Conservation (phyloP, 2,329 filamentous ascomycete genomes). For the Aspergillus unguis region DNA sequence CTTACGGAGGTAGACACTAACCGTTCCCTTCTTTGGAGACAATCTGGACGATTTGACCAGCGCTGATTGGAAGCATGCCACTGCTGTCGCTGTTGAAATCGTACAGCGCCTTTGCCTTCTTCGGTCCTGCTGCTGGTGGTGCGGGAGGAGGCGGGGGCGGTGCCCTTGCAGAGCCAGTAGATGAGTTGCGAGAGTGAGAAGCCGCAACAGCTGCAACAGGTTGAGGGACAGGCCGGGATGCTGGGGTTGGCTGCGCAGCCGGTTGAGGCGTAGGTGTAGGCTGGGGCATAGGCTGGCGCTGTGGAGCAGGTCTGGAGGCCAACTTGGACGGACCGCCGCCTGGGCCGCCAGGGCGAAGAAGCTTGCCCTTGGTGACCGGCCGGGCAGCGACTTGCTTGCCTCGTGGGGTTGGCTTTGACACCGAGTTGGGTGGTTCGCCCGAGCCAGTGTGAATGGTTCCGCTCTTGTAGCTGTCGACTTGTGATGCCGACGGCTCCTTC, state of each 20-base stretch:
- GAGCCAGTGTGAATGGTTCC: slow-evolving; percentile 80
- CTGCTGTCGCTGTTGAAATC: slow-evolving; percentile 81
- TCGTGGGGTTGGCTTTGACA: slow-evolving; percentile 80
- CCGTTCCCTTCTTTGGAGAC: slow-evolving; percentile 95
- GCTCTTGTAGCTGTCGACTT: slow-evolving; percentile 89
- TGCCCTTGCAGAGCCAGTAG: slow-evolving; percentile 59
- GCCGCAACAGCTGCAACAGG: slow-evolving; percentile 34
- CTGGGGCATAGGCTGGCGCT: slow-evolving; percentile 36
- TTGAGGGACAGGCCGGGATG: slow-evolving; percentile 49
- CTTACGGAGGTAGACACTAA: slow-evolving; percentile 46
- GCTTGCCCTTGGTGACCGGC: slow-evolving; percentile 88
- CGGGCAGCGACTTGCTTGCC: slow-evolving; percentile 81
- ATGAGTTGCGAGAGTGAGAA: slow-evolving; percentile 48
- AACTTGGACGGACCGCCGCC: slow-evolving; percentile 74
- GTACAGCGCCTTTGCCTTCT: slow-evolving; percentile 86
- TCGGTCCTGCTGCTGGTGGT: slow-evolving; percentile 54
- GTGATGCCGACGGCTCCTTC: slow-evolving; percentile 72
- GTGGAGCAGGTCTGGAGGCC: slow-evolving; percentile 41
- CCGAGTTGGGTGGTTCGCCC: slow-evolving; percentile 78
- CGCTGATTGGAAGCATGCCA: slow-evolving; percentile 77
- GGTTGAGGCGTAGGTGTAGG: slow-evolving; percentile 32
- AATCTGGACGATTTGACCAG: slow-evolving; percentile 80
- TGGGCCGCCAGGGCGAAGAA: slow-evolving; percentile 87
- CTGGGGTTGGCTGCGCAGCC: slow-evolving; percentile 30
- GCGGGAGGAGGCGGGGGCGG: slow-evolving; percentile 66